Evolutionary conservation across 2,329 filamentous ascomycete species (phyloP).

Genomic region (Thermomyces lanuginosus): DNA sequence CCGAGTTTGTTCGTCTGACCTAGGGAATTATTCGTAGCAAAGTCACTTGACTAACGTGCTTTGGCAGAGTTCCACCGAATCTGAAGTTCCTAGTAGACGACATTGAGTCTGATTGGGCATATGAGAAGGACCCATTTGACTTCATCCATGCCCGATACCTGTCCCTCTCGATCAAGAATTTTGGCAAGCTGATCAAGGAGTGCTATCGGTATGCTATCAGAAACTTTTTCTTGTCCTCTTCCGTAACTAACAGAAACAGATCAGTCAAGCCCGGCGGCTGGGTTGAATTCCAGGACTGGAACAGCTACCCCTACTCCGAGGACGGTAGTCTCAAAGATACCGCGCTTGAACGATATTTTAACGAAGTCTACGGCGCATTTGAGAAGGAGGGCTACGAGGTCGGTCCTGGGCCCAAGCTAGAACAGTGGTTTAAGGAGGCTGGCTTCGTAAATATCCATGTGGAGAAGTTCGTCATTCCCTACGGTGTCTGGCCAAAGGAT

Average conservation of each 20-base stretch:
- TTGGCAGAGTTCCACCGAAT: slow-evolving; percentile 9
- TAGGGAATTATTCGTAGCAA: neutral
- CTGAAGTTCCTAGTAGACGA: slow-evolving; percentile 9
- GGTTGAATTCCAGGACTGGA: slow-evolving; percentile 6
- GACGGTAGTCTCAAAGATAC: neutral
- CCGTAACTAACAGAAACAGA: neutral
- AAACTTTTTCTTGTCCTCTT: slow-evolving; percentile 6
- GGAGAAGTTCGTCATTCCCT: slow-evolving; percentile 1
- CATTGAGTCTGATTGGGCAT: slow-evolving; percentile 7
- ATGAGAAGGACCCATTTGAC: slow-evolving; percentile 8
- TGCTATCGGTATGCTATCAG: slow-evolving; percentile 1
- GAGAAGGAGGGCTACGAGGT: neutral
- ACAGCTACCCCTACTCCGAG: neutral
- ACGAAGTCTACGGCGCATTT: neutral
- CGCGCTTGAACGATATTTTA: neutral
- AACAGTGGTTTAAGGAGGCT: slow-evolving; percentile 2
- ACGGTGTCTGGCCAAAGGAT: slow-evolving; percentile 5
- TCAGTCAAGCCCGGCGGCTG: slow-evolving; percentile 9
- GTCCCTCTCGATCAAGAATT: slow-evolving; percentile 6
- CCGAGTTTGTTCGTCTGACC: neutral
- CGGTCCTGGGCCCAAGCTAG: slow-evolving; percentile 4
- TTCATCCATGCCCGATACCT: slow-evolving; percentile 9
- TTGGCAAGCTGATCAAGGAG: slow-evolving; percentile 1
- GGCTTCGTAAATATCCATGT: slow-evolving; percentile 5
- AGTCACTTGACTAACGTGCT: slow-evolving; percentile 6